Evolutionary conservation across 805 yeast genomes (phyloP).

Genomic region (Pichia sporocuriosa): DNA sequence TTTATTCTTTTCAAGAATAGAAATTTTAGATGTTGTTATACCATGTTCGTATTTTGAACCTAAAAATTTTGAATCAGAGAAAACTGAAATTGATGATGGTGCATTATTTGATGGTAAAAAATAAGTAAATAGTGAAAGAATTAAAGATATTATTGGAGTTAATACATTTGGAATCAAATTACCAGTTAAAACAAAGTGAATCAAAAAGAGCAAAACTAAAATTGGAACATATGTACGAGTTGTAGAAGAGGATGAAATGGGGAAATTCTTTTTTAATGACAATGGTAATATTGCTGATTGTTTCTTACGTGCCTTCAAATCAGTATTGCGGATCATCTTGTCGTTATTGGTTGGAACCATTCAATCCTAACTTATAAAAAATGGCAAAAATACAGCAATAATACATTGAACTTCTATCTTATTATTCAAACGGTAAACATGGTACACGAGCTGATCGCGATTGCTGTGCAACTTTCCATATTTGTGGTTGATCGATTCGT

Average conservation of each 20-base stretch:
- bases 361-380: too few species aligned
- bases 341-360: too few species aligned
- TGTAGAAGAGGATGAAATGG: background rate
- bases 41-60: conserved; percentile 7
- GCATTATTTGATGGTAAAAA: background rate
- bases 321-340: background rate
- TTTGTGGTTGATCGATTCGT: too few species aligned
- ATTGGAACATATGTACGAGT: conserved; percentile 4
- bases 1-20: conserved; percentile 42
- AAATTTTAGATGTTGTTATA: conserved; percentile 20
- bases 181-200: conserved; percentile 4
- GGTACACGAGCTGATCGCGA: too few species aligned
- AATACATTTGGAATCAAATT: conserved; percentile 1
- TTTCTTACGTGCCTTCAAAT: conserved; percentile 4
- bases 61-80: conserved; percentile 18
- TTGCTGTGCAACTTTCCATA: too few species aligned
- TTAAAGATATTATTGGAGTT: background rate
- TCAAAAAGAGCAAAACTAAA: background rate
- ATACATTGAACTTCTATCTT: too few species aligned
- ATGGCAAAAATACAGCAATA: too few species aligned
- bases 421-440: too few species aligned
- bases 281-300: conserved; percentile 1
- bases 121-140: background rate
- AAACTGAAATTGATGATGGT: conserved; percentile 4
- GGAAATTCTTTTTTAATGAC: background rate